These are phyloP conservation scores for Wickerhamiella brachini DNA, from an alignment of 805 yeast species.

Conservation along the genomic window DNA sequence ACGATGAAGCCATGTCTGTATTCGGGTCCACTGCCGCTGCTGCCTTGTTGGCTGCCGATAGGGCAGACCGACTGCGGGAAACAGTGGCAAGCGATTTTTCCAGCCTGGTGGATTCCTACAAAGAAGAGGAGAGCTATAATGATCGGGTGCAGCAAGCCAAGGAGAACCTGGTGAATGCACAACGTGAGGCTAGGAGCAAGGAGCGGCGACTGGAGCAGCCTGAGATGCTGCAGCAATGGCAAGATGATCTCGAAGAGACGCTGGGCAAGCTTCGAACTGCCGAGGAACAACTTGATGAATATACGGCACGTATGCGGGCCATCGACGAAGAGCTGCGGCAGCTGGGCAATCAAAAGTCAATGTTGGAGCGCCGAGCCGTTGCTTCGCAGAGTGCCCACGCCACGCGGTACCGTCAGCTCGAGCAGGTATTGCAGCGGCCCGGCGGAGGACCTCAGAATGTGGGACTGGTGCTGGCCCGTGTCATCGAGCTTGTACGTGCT, in stretches of 20 bases:
- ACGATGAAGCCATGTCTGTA: background rate
- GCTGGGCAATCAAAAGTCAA: conserved; percentile 1
- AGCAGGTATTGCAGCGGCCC: background rate
- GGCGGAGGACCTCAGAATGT: no score
- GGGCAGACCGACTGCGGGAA: background rate
- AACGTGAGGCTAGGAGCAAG: background rate
- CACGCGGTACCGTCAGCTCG: background rate
- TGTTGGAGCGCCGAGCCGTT: background rate
- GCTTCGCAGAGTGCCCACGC: background rate
- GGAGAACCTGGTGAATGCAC: background rate
- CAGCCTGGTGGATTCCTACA: background rate
- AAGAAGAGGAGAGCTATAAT: background rate
- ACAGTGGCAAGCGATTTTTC: background rate
- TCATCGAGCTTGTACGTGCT: background rate
- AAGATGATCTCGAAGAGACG: background rate
- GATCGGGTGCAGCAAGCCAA: background rate
- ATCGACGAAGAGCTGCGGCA: background rate
- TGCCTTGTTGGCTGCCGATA: background rate
- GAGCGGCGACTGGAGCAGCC: background rate
- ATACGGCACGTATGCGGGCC: background rate
- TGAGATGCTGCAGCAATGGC: background rate
- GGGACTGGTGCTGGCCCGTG: conserved; percentile 5
- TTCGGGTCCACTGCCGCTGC: background rate
- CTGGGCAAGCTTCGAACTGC: background rate
- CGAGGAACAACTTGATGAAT: background rate